A percentile compares a stretch with the other conserved stretches of the same genome.
Conservation (phyloP, 1,139 yeast species). For the Taiozyma sp. region DNA sequence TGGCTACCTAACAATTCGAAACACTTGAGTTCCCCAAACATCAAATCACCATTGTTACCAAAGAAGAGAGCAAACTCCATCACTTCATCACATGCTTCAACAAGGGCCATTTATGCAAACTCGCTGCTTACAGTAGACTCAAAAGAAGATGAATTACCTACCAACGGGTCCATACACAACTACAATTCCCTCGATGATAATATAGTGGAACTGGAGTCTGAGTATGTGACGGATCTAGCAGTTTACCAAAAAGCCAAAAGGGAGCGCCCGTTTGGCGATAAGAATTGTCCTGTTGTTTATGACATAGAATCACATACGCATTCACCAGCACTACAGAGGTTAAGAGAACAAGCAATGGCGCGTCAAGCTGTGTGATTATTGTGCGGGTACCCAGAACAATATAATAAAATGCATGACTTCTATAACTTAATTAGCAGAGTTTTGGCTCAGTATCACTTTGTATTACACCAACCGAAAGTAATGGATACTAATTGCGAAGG, state of each 20-base stretch:
- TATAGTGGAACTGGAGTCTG: conserved; percentile 22
- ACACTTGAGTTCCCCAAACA: conserved; percentile 9
- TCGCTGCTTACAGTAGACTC: conserved; percentile 14
- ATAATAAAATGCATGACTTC: background rate
- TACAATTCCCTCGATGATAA: conserved; percentile 8
- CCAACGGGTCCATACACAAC: conserved; percentile 7
- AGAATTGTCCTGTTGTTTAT: conserved; percentile 53
- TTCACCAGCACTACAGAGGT: conserved; percentile 26
- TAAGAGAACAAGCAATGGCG: conserved; percentile 26
- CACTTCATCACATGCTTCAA: conserved; percentile 17
- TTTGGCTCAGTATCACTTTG: no score
- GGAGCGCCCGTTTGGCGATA: conserved; percentile 45
- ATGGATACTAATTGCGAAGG: no score
- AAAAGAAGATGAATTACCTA: conserved; percentile 7
- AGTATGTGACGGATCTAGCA: conserved; percentile 35
- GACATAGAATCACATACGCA: conserved; percentile 37
- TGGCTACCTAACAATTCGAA: background rate
- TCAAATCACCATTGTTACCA: conserved; percentile 14
- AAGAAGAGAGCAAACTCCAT: conserved; percentile 14
- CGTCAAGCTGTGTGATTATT: conserved; percentile 9
- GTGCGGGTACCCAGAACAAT: background rate
- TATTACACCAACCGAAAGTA: no score
- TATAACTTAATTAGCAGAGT: background rate
- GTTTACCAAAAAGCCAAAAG: conserved; percentile 37
- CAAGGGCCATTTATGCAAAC: conserved; percentile 16